Evolutionary conservation across 139 green algal species (phyloP).

Genomic region (Asterochloris erici): DNA sequence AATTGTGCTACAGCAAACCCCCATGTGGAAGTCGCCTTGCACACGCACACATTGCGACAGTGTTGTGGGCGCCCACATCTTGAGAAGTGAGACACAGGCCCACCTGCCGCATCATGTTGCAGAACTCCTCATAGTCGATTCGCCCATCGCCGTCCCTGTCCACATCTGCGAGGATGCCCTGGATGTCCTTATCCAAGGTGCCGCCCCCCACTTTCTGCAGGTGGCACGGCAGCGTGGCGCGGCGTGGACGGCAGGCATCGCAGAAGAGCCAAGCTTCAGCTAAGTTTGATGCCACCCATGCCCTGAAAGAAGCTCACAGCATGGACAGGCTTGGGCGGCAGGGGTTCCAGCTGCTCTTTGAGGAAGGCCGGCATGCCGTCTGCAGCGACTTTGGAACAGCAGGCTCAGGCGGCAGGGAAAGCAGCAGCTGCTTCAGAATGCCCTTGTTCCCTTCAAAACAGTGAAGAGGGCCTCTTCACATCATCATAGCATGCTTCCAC

Average conservation of each 20-base stretch:
- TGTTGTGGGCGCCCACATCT: background rate
- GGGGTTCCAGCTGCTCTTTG: too few relatives aligned
- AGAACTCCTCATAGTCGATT: constrained; percentile 83
- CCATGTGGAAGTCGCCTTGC: background rate
- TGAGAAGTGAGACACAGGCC: background rate
- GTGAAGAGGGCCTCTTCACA: too few relatives aligned
- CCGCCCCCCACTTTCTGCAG: constrained; percentile 13
- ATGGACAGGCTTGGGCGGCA: too few relatives aligned
- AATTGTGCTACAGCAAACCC: background rate
- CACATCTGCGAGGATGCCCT: constrained; percentile 49
- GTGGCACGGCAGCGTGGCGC: background rate
- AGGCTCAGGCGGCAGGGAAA: too few relatives aligned
- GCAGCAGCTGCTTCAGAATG: too few relatives aligned
- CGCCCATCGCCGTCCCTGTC: constrained; percentile 66
- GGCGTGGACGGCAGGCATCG: background rate
- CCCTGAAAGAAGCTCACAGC: background rate
- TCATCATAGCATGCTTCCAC: too few relatives aligned
- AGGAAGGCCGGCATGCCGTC: too few relatives aligned
- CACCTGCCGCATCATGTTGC: constrained; percentile 53
- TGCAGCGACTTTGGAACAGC: too few relatives aligned
- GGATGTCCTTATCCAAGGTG: constrained; percentile 31
- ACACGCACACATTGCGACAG: background rate
- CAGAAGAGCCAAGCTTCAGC: background rate
- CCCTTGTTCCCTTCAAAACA: too few relatives aligned
- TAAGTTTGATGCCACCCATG: background rate